A percentile compares a stretch with the other conserved stretches of the same genome.
phyloP scores from a whole-genome alignment of 2,329 filamentous ascomycete genomes.

The Ophiocordyceps australis region DNA sequence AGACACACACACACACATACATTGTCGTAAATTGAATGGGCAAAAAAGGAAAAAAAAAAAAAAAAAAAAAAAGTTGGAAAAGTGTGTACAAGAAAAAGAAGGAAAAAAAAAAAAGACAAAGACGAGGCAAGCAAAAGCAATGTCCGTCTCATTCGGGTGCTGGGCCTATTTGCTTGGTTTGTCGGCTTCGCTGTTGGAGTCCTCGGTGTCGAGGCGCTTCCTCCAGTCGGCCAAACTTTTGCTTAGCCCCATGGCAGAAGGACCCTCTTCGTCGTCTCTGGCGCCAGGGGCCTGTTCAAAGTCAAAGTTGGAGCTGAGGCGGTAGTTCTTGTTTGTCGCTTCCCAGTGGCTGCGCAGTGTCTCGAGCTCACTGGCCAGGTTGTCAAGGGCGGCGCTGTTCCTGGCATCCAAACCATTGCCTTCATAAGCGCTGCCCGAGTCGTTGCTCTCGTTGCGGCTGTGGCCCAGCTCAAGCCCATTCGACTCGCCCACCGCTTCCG shows the following conservation, averaged over 20 bases:
- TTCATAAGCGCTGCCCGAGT: conserved; percentile 44
- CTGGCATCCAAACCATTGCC: conserved; percentile 28
- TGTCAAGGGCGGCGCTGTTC: conserved; percentile 61
- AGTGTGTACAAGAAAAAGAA: too few relatives aligned
- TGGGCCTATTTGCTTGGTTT: conserved; percentile 11
- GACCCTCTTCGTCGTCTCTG: conserved; percentile 25
- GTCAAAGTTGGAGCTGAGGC: conserved; percentile 76
- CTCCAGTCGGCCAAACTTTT: conserved; percentile 67
- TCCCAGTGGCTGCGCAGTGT: conserved; percentile 86
- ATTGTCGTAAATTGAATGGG: too few relatives aligned
- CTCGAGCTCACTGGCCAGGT: conserved; percentile 80
- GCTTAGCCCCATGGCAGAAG: conserved; percentile 32
- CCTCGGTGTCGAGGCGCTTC: conserved; percentile 47
- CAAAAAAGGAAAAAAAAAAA: too few relatives aligned
- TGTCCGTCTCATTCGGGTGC: too few relatives aligned
- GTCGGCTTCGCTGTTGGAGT: conserved; percentile 12
- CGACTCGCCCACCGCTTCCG: conserved; percentile 16
- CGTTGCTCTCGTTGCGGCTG: conserved; percentile 35
- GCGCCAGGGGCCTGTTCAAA: conserved; percentile 37
- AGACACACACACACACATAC: too few relatives aligned
- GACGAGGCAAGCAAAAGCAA: too few relatives aligned
- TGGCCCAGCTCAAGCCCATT: conserved; percentile 23
- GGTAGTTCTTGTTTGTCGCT: conserved; percentile 86
- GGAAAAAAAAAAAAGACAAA: too few relatives aligned
- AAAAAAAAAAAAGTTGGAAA: too few relatives aligned